These are phyloP conservation scores for Arthrinium phaeospermum DNA, from an alignment of 2,329 filamentous ascomycete species.

Conservation along the genomic window DNA sequence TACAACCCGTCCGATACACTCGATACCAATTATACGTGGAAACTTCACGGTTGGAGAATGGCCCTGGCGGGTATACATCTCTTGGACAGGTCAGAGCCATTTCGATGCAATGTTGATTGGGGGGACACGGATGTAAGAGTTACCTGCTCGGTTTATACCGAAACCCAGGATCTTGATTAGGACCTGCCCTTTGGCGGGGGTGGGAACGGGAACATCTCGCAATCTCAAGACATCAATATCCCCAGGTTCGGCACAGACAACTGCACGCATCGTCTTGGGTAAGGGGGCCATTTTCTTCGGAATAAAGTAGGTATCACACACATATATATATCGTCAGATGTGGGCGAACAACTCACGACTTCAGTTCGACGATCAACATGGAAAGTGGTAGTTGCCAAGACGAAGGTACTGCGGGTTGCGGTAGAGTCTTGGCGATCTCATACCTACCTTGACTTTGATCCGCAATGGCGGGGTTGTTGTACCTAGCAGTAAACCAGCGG, in stretches of 20 bases:
- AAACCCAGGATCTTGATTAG: slow-evolving; percentile 49
- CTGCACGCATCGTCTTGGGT: slow-evolving; percentile 48
- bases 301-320: not conserved
- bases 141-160: slow-evolving; percentile 48
- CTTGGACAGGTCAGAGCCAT: slow-evolving; percentile 33
- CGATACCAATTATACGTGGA: slow-evolving; percentile 53
- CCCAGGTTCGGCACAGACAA: slow-evolving; percentile 46
- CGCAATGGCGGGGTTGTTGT: slow-evolving; percentile 8
- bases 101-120: not conserved
- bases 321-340: not conserved
- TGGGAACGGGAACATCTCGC: slow-evolving; percentile 44
- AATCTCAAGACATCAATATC: slow-evolving; percentile 46
- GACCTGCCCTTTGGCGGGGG: slow-evolving; percentile 42
- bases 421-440: not conserved
- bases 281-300: slow-evolving; percentile 22
- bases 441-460: not conserved
- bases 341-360: not conserved
- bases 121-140: not conserved
- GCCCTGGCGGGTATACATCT: slow-evolving; percentile 53
- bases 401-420: not conserved
- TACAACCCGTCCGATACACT: slow-evolving; percentile 49
- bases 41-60: slow-evolving; percentile 46
- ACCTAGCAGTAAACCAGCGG: not conserved
- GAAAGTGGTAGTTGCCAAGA: not conserved
- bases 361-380: not conserved